These are phyloP conservation scores for Salicornia ramosissima DNA, from an alignment of 148 eudicot species.

Conservation along the genomic window DNA sequence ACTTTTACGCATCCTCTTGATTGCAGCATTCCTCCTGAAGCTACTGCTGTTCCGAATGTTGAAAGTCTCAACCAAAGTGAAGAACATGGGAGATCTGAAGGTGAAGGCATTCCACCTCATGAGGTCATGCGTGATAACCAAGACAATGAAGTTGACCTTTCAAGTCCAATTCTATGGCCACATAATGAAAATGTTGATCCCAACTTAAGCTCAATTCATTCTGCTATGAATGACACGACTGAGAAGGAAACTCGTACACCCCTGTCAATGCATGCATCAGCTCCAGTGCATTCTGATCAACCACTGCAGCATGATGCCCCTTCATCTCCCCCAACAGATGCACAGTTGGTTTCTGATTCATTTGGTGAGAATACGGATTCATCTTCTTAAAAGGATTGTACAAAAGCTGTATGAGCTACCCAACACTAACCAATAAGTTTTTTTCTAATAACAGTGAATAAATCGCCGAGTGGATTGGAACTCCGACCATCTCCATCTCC, in stretches of 20 bases:
- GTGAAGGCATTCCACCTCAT: constrained; percentile 24
- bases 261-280: constrained; percentile 14
- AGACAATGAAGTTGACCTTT: constrained; percentile 13
- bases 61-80: constrained; percentile 6
- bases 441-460: constrained; percentile 32
- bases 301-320: constrained; percentile 32
- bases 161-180: constrained; percentile 23
- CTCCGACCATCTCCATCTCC: constrained; percentile 42
- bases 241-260: constrained; percentile 34
- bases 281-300: constrained; percentile 24
- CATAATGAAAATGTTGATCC: constrained; percentile 19
- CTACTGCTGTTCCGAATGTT: constrained; percentile 13
- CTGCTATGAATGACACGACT: constrained; percentile 27
- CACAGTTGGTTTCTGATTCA: constrained; percentile 22
- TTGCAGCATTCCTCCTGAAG: constrained; percentile 35
- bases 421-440: not conserved
- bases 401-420: not conserved
- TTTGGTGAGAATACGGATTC: constrained; percentile 39
- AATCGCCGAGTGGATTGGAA: constrained; percentile 31
- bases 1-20: not conserved
- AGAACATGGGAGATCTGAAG: constrained; percentile 18
- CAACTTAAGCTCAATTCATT: constrained; percentile 27
- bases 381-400: not conserved
- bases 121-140: constrained; percentile 53
- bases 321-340: constrained; percentile 29